These are phyloP conservation scores for Pulveroboletus sp. DNA, from an alignment of 768 basidiomycete genomes.

Conservation along the genomic window DNA sequence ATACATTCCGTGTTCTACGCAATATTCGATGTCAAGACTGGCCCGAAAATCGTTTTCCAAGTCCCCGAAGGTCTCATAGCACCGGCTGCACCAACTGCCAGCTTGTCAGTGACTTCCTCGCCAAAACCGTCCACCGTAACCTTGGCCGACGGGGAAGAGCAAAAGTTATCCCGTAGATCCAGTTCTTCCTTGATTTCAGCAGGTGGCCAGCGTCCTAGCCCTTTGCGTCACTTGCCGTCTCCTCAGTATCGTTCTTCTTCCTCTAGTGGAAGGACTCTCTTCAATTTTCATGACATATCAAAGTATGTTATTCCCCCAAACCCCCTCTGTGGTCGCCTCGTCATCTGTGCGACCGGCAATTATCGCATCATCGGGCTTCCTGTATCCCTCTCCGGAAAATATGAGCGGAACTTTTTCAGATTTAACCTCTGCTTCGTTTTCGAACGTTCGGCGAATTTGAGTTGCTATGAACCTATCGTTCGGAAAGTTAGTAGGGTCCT, in stretches of 20 bases:
- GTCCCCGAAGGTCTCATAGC: conserved; percentile 91
- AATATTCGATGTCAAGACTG: conserved; percentile 81
- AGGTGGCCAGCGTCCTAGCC: conserved; percentile 40
- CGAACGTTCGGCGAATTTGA: conserved; percentile 84
- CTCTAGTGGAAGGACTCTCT: conserved; percentile 50
- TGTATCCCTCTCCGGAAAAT: conserved; percentile 70
- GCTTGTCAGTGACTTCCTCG: conserved; percentile 30
- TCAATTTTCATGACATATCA: conserved; percentile 89
- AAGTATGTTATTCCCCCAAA: conserved; percentile 92
- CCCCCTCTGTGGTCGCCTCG: conserved; percentile 82
- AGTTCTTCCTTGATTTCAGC: conserved; percentile 51
- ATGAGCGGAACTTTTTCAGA: conserved; percentile 84
- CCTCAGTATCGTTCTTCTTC: conserved; percentile 49
- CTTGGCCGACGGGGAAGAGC: conserved; percentile 34
- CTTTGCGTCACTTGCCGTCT: conserved; percentile 42
- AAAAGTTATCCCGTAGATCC: conserved; percentile 47
- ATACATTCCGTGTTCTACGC: conserved; percentile 93
- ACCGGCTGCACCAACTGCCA: conserved; percentile 30
- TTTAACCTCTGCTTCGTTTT: conserved; percentile 98
- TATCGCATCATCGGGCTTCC: conserved; percentile 94
- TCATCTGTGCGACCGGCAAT: conserved; percentile 77
- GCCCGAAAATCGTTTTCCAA: conserved; percentile 89
- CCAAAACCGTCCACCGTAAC: conserved; percentile 33
- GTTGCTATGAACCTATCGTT: conserved; percentile 94
- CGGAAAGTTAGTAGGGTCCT: conserved; percentile 92